Base-by-base conservation (phyloP, 192 early-diverging fungal genomes). In the Powellomyces hirtus region DNA sequence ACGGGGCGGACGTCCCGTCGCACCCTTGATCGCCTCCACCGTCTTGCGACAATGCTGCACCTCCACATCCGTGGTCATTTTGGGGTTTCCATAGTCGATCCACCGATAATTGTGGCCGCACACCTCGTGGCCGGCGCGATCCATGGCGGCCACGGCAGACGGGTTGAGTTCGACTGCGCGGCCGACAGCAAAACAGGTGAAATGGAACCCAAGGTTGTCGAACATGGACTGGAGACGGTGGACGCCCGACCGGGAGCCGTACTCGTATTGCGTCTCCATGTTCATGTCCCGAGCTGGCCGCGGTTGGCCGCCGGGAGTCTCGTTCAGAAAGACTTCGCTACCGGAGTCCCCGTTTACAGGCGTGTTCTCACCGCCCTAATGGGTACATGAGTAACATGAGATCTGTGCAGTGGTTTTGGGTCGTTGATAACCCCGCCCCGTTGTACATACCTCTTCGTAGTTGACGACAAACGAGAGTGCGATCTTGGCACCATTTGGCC, bases 291-390 rank as follows among this genome's bases (percentile, higher is more conserved):
- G 64, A 1, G 59, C 68, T 6, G 42, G 38, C 31, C 49, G 57
- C 7, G 69, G 64, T 59, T 30, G 31, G 34, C 64, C 66, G 27
- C 80, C 72, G 20, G 70, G 73, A 7, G 68, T 74, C 64, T 84
- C 80, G 59, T 81, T 82, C 10, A 84, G 62, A 59, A 79, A 82
- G n/a, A 84, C 74, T 62, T 84, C 83, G 58, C 67, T 64, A 14
- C 24, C 70, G 24, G 45, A 8, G 69, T 84, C 80, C 2, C 76
- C 74, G 61, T 84, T 82, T 1, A 27, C 55, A 0, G 71, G 35
- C 10, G 83, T 82, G 69, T 82, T 80, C 50, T 84, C 83, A n/a
- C 83, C 83, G 27, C 83, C 83, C 68, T 79, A n/a, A n/a, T n/a
- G n/a, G n/a, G n/a, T n/a, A n/a, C n/a, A n/a, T n/a, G n/a, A n/a